Evolutionary conservation across 2,329 filamentous ascomycete species (phyloP).

Genomic region (Penicillium frequentans): DNA sequence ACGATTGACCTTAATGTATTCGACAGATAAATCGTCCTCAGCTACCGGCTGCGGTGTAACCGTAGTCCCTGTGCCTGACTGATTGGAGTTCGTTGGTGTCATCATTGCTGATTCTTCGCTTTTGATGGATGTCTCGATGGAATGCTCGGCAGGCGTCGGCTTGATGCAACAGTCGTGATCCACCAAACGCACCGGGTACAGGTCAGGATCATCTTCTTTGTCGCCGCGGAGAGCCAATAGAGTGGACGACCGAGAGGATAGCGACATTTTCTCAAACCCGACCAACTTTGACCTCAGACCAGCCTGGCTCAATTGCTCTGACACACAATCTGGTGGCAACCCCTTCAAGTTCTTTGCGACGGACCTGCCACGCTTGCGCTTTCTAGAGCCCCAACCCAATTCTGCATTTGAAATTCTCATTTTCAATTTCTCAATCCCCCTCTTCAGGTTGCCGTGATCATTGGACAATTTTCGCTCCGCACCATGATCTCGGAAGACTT

Average conservation of each 20-base stretch:
- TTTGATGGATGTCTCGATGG: neutral
- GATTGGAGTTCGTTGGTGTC: neutral
- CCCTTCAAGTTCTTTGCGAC: slow-evolving; percentile 33
- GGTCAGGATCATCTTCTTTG: slow-evolving; percentile 38
- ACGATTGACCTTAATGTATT: neutral
- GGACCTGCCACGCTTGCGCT: slow-evolving; percentile 57
- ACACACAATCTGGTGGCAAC: neutral
- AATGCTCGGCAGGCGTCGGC: neutral
- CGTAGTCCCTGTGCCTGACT: neutral
- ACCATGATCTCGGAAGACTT: slow-evolving; percentile 89
- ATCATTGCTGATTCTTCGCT: neutral
- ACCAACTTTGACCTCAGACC: neutral
- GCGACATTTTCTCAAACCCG: slow-evolving; percentile 1
- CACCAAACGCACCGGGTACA: slow-evolving; percentile 31
- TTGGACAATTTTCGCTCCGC: slow-evolving; percentile 91
- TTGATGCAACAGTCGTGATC: neutral
- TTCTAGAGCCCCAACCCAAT: slow-evolving; percentile 62
- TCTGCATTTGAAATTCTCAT: slow-evolving; percentile 66
- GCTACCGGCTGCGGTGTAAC: neutral
- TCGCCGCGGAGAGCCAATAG: slow-evolving; percentile 36
- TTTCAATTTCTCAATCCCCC: slow-evolving; percentile 88
- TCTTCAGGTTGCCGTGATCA: slow-evolving; percentile 86
- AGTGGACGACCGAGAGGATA: slow-evolving; percentile 34
- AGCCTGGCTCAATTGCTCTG: neutral
- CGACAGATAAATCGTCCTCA: neutral